phyloP scores from a whole-genome alignment of 177 flowering plant species.

The Vitis hybrid region DNA sequence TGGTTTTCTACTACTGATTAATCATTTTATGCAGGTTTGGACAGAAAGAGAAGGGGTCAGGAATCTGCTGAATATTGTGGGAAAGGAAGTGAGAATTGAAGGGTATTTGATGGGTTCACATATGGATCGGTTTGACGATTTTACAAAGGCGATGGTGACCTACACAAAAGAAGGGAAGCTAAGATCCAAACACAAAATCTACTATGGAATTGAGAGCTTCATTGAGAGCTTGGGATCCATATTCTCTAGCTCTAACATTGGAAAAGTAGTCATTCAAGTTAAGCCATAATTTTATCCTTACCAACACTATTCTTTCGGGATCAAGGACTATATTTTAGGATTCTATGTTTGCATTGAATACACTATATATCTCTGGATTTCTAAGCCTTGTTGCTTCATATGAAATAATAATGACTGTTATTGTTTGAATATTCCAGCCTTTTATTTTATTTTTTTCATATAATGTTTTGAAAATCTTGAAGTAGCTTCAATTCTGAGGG shows the following conservation, averaged over 20 bases:
- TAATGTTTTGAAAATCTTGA: too few species aligned
- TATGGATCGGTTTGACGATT: conserved; percentile 30
- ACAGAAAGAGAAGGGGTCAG: conserved; percentile 43
- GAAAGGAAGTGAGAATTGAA: conserved; percentile 40
- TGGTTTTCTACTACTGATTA: not conserved
- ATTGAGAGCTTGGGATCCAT: conserved; percentile 33
- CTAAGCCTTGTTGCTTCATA: too few species aligned
- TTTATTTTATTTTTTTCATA: too few species aligned
- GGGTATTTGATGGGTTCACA: conserved; percentile 36
- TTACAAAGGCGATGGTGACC: conserved; percentile 29
- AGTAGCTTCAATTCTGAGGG: too few species aligned
- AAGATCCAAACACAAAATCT: conserved; percentile 23
- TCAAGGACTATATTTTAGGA: too few species aligned
- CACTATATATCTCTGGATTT: too few species aligned
- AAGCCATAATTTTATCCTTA: not conserved
- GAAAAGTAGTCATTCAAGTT: conserved; percentile 32
- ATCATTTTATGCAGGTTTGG: conserved; percentile 26
- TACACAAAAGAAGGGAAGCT: conserved; percentile 34
- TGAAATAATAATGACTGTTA: too few species aligned
- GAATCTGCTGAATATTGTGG: conserved; percentile 37
- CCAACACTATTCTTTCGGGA: too few species aligned
- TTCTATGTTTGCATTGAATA: too few species aligned
- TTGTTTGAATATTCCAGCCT: too few species aligned
- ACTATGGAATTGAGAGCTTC: conserved; percentile 40
- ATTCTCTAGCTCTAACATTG: conserved; percentile 34